phyloP scores from a whole-genome alignment of 305 asterid species.

The Fraxinus platypoda region DNA sequence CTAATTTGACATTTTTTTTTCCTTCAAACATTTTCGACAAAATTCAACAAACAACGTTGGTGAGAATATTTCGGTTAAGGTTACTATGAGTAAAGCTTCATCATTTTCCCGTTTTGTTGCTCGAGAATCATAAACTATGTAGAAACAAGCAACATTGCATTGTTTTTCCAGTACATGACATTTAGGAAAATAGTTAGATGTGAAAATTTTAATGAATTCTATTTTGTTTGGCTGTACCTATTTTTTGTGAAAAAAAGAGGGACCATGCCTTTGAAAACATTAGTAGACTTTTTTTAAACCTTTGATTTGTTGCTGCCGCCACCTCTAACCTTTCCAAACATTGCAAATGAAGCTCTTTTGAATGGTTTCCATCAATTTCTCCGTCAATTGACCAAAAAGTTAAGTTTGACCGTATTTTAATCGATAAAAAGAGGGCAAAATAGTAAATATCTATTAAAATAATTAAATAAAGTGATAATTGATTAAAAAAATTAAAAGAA shows the following conservation, averaged over 20 bases:
- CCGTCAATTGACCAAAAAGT: too few species aligned
- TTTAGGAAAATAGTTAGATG: neutral
- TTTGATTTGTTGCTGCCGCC: too few species aligned
- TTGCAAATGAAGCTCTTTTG: too few species aligned
- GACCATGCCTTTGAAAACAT: too few species aligned
- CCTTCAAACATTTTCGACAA: neutral
- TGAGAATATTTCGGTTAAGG: neutral
- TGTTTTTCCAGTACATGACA: neutral
- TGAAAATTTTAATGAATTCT: neutral
- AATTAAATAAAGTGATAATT: too few species aligned
- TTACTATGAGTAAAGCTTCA: neutral
- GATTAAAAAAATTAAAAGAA: too few species aligned
- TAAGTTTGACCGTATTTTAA: too few species aligned
- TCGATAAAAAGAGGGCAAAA: too few species aligned
- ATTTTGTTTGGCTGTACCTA: neutral
- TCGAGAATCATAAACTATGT: neutral
- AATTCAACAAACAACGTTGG: neutral
- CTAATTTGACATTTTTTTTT: conserved; percentile 1
- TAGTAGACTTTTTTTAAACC: too few species aligned
- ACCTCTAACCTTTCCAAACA: too few species aligned
- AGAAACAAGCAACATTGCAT: neutral
- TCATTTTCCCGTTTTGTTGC: neutral
- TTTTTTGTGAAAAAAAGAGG: neutral
- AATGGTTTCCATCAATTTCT: too few species aligned
- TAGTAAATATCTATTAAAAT: too few species aligned